These are phyloP conservation scores for Paraphoma chrysanthemicola DNA, from an alignment of 2,329 filamentous ascomycete species.

Conservation along the genomic window DNA sequence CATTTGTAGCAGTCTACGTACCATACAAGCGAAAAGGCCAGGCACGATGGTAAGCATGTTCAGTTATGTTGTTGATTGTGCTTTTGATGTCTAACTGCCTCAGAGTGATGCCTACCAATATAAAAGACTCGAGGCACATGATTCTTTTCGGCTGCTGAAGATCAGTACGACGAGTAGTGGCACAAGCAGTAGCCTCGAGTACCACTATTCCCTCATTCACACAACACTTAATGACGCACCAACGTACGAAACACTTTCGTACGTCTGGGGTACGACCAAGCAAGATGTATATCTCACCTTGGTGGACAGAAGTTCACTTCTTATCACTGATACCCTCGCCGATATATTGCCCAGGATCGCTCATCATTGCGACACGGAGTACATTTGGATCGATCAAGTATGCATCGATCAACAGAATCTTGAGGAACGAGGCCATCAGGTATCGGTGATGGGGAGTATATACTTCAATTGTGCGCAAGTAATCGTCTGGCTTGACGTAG, in stretches of 20 bases:
- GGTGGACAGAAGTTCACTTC: neutral
- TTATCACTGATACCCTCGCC: neutral
- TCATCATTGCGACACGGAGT: neutral
- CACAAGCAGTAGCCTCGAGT: neutral
- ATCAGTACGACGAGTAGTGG: neutral
- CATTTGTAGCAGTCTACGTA: no score
- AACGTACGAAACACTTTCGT: conserved; percentile 5
- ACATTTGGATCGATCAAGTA: neutral
- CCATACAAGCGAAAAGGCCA: no score
- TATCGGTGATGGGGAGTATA: neutral
- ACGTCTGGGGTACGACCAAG: conserved; percentile 6
- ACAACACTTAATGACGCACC: neutral
- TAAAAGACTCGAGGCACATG: neutral
- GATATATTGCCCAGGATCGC: neutral
- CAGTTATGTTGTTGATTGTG: no score
- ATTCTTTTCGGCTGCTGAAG: neutral
- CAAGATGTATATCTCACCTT: neutral
- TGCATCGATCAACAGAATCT: neutral
- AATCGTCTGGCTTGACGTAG: neutral
- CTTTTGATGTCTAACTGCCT: no score
- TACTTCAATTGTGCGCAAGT: neutral
- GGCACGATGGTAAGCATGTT: no score
- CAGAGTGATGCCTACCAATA: no score
- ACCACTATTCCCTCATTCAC: neutral
- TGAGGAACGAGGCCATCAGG: neutral